Percentiles rank a stretch among this genome's conserved stretches.
Conservation (phyloP, 768 basidiomycete species). For the Rhodotorula babjevae region DNA sequence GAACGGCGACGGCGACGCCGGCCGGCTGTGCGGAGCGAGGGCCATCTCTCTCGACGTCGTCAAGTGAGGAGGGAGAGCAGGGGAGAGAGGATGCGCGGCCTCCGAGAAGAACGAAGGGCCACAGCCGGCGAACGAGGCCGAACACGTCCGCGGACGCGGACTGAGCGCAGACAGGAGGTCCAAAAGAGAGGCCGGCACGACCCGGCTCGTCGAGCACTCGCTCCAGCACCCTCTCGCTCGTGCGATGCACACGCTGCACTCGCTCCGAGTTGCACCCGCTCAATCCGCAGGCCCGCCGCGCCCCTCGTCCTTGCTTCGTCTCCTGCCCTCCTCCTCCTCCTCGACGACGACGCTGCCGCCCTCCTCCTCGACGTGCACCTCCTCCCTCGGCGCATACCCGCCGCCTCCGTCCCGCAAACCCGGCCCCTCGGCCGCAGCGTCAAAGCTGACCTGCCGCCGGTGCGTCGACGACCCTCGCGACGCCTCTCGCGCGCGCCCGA, state of each 20-base stretch:
- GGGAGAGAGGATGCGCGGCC: too few species aligned
- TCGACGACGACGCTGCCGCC: too few species aligned
- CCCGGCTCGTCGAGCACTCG: too few species aligned
- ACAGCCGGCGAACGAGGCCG: too few species aligned
- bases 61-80: not conserved
- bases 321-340: not conserved
- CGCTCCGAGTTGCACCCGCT: too few species aligned
- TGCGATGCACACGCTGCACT: too few species aligned
- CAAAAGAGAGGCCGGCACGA: too few species aligned
- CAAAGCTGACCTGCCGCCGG: slow-evolving; percentile 13
- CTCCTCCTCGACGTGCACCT: slow-evolving; percentile 9
- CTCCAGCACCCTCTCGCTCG: too few species aligned
- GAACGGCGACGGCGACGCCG: not conserved
- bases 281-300: not conserved
- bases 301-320: not conserved
- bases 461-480: slow-evolving; percentile 7
- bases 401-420: not conserved
- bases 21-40: not conserved
- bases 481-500: not conserved
- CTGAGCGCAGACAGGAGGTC: not conserved
- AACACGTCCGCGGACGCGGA: too few species aligned
- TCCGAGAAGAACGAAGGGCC: too few species aligned
- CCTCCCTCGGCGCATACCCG: slow-evolving; percentile 8
- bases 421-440: not conserved
- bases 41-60: not conserved